Conservation (phyloP, 495 filamentous ascomycete genomes). For the Achaetomiella virescens region DNA sequence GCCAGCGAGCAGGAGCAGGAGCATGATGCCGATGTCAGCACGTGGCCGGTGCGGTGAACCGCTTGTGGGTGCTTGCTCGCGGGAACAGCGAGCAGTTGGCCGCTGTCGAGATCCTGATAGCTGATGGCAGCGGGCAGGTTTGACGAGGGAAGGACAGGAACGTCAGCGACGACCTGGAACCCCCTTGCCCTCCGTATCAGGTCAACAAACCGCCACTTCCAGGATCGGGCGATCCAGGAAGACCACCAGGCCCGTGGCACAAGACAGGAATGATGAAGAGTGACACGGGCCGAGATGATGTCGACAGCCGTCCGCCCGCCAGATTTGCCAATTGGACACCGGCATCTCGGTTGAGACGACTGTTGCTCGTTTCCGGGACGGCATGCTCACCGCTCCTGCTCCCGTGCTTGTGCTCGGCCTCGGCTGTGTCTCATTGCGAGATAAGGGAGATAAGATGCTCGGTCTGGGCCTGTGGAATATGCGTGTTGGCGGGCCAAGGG, state of each 20-base stretch:
- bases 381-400: slow-evolving; percentile 15
- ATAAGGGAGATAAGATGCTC: slow-evolving; percentile 12
- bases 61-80: not conserved
- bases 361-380: slow-evolving; percentile 21
- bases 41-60: too few relatives aligned
- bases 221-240: slow-evolving; percentile 23
- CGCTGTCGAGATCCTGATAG: slow-evolving; percentile 13
- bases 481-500: not conserved
- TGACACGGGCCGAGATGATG: slow-evolving; percentile 20
- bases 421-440: not conserved
- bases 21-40: slow-evolving; percentile 7
- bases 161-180: slow-evolving; percentile 5
- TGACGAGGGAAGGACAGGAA: slow-evolving; percentile 13
- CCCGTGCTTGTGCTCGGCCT: not conserved
- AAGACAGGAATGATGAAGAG: slow-evolving; percentile 23
- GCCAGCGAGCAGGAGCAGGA: not conserved
- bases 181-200: slow-evolving; percentile 14
- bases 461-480: slow-evolving; percentile 1
- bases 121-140: slow-evolving; percentile 10
- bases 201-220: slow-evolving; percentile 16
- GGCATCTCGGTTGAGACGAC: slow-evolving; percentile 6
- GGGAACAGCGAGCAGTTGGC: slow-evolving; percentile 13
- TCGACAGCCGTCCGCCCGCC: slow-evolving; percentile 4
- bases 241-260: slow-evolving; percentile 17
- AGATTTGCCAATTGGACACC: slow-evolving; percentile 18